Evolutionary conservation across 2,329 filamentous ascomycete species (phyloP).

Genomic region (Aspergillus calidoustus): DNA sequence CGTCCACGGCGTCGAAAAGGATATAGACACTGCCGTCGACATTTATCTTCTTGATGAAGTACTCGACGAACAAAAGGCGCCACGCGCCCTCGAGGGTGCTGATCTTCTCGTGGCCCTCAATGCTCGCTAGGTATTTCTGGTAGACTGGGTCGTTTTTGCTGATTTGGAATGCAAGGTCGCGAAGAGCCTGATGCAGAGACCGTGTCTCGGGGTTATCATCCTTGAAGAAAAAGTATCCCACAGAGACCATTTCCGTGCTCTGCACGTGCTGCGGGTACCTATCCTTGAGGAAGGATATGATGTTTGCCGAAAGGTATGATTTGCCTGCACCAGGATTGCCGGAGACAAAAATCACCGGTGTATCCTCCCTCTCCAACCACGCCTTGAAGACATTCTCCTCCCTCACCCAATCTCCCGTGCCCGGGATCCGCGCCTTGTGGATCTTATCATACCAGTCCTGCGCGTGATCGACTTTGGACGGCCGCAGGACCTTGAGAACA

Average conservation of each 20-base stretch:
- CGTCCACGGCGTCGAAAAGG: conserved; percentile 55
- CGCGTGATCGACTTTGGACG: conserved; percentile 45
- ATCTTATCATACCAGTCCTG: conserved; percentile 51
- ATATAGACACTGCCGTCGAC: conserved; percentile 45
- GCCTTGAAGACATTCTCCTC: conserved; percentile 44
- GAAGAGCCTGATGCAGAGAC: conserved; percentile 52
- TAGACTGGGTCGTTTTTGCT: conserved; percentile 53
- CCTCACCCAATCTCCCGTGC: conserved; percentile 55
- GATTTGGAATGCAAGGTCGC: conserved; percentile 54
- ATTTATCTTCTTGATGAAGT: conserved; percentile 40
- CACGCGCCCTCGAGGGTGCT: conserved; percentile 52
- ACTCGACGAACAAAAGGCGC: conserved; percentile 47
- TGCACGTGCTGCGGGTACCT: conserved; percentile 33
- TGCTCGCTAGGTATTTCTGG: conserved; percentile 46
- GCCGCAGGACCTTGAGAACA: conserved; percentile 38
- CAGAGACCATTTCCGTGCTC: conserved; percentile 27
- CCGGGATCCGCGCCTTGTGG: conserved; percentile 45
- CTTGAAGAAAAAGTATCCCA: conserved; percentile 57
- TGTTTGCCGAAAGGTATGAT: conserved; percentile 50
- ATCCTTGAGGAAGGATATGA: conserved; percentile 47
- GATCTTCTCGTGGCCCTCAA: conserved; percentile 47
- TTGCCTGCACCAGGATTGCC: conserved; percentile 55
- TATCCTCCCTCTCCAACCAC: conserved; percentile 45
- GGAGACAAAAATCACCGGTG: conserved; percentile 50
- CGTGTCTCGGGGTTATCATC: conserved; percentile 53